Conservation (phyloP, 257 asterid genomes). For the Salvia miltiorrhiza region DNA sequence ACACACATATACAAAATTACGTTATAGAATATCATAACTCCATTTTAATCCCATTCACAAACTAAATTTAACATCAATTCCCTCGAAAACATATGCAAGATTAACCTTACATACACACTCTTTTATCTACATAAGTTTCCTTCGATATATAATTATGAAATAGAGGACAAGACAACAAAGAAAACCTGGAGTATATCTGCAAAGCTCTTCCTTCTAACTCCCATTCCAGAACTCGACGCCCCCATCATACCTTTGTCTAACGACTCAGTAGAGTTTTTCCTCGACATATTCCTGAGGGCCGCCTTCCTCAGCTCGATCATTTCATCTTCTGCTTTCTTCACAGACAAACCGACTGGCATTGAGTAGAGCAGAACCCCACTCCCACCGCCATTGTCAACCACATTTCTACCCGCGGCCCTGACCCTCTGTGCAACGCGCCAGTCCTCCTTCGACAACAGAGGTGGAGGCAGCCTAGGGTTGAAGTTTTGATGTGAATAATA, state of each 20-base stretch:
- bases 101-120: no score
- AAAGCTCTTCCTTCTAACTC: conserved; percentile 69
- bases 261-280: conserved; percentile 51
- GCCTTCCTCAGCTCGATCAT: conserved; percentile 59
- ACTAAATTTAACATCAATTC: no score
- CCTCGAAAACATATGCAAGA: no score
- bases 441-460: conserved; percentile 73
- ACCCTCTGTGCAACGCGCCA: conserved; percentile 77
- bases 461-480: conserved; percentile 87
- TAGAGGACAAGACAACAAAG: background rate
- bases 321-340: conserved; percentile 53
- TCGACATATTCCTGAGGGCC: conserved; percentile 53
- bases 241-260: conserved; percentile 34
- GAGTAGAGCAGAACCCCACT: conserved; percentile 36
- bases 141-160: no score
- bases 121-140: no score
- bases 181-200: conserved; percentile 86
- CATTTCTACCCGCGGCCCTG: conserved; percentile 45
- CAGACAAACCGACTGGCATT: conserved; percentile 41
- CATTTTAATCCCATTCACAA: no score
- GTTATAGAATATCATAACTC: no score
- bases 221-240: conserved; percentile 52
- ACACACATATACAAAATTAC: no score
- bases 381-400: conserved; percentile 36
- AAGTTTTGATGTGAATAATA: conserved; percentile 75